A percentile compares a stretch with the other conserved stretches of the same genome.
Evolutionary conservation across 768 basidiomycete genomes (phyloP).

Genomic region (Russula dissimulans): DNA sequence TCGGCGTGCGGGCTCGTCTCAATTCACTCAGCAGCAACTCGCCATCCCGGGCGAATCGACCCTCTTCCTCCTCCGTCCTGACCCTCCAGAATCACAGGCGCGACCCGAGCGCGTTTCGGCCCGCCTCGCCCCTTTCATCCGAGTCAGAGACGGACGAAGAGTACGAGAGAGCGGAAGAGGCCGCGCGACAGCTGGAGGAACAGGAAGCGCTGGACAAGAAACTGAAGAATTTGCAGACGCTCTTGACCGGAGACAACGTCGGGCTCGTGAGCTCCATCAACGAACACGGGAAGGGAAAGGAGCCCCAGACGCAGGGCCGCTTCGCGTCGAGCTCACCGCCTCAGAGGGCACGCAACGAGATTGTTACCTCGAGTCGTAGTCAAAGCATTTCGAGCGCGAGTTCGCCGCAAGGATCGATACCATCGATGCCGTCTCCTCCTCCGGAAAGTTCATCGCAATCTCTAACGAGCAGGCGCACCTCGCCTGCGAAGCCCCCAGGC

Average conservation of each 20-base stretch:
- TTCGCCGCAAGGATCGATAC: slow-evolving; percentile 71
- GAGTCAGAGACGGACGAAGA: slow-evolving; percentile 39
- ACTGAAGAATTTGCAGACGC: slow-evolving; percentile 54
- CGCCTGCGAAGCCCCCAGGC: slow-evolving; percentile 3
- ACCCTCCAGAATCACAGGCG: slow-evolving; percentile 37
- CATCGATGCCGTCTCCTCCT: slow-evolving; percentile 70
- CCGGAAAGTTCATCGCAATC: slow-evolving; percentile 38
- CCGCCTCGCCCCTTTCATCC: slow-evolving; percentile 23
- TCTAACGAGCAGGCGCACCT: slow-evolving; percentile 18
- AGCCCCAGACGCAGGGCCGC: slow-evolving; percentile 25
- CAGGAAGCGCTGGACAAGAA: slow-evolving; percentile 60
- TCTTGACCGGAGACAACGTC: slow-evolving; percentile 66
- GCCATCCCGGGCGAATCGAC: slow-evolving; percentile 35
- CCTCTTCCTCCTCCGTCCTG: slow-evolving; percentile 60
- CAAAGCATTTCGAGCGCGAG: slow-evolving; percentile 67
- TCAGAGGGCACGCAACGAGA: slow-evolving; percentile 34
- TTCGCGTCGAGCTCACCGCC: slow-evolving; percentile 31
- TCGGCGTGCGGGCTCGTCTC: slow-evolving; percentile 61
- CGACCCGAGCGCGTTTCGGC: slow-evolving; percentile 11
- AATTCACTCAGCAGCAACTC: slow-evolving; percentile 56
- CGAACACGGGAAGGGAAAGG: slow-evolving; percentile 11
- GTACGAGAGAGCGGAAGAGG: slow-evolving; percentile 55
- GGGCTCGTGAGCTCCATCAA: slow-evolving; percentile 47
- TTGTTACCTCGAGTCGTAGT: slow-evolving; percentile 29
- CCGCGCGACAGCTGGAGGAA: slow-evolving; percentile 55